Percentiles rank a stretch among this genome's conserved stretches.
Evolutionary conservation across 75 land plant species (phyloP).

Genomic region (Pseudotsuga menziesii): DNA sequence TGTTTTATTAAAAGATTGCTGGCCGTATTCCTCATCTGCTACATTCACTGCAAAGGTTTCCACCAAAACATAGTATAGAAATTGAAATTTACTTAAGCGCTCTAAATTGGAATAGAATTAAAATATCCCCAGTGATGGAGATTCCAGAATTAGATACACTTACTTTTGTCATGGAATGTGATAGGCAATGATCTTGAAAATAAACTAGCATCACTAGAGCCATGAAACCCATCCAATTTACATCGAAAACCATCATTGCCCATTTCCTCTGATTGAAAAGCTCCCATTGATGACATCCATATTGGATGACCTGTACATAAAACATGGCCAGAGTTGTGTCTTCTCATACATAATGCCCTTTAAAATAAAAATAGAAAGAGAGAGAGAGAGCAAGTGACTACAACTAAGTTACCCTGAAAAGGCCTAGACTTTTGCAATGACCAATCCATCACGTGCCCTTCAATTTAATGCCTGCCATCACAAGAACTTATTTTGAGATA

Average conservation of each 20-base stretch:
- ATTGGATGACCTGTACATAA: background rate
- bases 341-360: too few species aligned
- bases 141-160: background rate
- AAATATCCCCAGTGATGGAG: background rate
- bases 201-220: slow-evolving; percentile 2
- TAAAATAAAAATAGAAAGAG: too few species aligned
- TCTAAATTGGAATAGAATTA: background rate
- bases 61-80: background rate
- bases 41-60: slow-evolving; percentile 10
- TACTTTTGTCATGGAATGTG: slow-evolving; percentile 11
- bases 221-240: slow-evolving; percentile 6
- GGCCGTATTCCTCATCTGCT: slow-evolving; percentile 3
- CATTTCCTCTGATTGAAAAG: slow-evolving; percentile 1
- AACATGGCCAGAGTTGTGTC: too few species aligned
- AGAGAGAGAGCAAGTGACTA: too few species aligned
- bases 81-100: background rate
- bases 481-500: too few species aligned
- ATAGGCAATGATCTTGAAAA: slow-evolving; percentile 12
- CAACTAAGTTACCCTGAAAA: too few species aligned
- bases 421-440: too few species aligned
- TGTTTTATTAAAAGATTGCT: background rate
- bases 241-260: background rate
- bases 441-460: too few species aligned
- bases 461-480: too few species aligned
- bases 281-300: background rate